Conservation (phyloP, 2,329 filamentous ascomycete species). For the Fusarium nygamai region DNA sequence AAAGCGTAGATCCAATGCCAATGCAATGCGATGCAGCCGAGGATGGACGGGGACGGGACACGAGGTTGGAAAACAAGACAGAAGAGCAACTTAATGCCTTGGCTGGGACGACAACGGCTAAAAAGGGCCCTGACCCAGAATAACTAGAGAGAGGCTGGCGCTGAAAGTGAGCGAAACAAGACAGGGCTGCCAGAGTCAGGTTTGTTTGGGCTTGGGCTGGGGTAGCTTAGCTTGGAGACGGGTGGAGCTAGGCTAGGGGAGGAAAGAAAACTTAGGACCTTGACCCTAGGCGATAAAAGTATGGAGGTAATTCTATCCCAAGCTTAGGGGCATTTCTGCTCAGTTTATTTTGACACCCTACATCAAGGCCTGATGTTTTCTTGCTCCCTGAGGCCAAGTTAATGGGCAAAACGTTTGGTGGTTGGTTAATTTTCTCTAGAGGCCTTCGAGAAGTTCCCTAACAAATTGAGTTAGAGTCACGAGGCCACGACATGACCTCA, state of each 20-base stretch:
- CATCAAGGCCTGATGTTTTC: neutral
- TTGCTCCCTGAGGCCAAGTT: neutral
- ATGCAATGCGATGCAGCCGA: conserved; percentile 4
- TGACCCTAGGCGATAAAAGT: rapidly evolving
- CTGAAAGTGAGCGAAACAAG: conserved; percentile 6
- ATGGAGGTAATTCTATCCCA: rapidly evolving
- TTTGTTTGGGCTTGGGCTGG: conserved; percentile 11
- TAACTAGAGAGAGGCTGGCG: conserved; percentile 18
- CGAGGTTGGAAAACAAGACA: conserved; percentile 13
- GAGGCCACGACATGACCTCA: conserved; percentile 39
- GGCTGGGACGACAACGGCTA: conserved; percentile 25
- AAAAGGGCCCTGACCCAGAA: conserved; percentile 12
- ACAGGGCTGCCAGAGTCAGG: conserved; percentile 13
- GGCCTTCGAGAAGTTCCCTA: conserved; percentile 22
- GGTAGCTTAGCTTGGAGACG: neutral
- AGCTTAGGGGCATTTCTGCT: rapidly evolving
- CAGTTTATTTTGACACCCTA: neutral
- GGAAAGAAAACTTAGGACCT: neutral
- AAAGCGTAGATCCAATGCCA: conserved; percentile 8
- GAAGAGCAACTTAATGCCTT: conserved; percentile 2
- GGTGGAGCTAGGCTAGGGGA: neutral
- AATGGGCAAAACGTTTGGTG: conserved; percentile 12
- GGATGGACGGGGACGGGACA: neutral
- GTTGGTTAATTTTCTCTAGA: conserved; percentile 11
- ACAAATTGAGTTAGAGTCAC: conserved; percentile 24